phyloP scores from a whole-genome alignment of 495 filamentous ascomycete genomes.

The Clohesyomyces aquaticus region DNA sequence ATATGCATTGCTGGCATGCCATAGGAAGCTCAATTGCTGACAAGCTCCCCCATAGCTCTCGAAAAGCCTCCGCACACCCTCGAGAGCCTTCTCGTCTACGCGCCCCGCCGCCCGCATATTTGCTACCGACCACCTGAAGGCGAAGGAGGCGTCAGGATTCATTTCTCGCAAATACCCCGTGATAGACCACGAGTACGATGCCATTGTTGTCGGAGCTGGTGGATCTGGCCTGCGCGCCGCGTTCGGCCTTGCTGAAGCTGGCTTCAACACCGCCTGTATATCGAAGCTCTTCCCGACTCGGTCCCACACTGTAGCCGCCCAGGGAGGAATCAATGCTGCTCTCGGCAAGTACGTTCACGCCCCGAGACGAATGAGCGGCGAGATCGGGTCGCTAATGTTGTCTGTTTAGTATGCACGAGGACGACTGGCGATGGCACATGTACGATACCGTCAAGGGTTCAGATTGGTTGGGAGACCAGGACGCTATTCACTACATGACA shows the following conservation, averaged over 20 bases:
- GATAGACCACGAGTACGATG: constrained; percentile 73
- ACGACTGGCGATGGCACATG: constrained; percentile 99
- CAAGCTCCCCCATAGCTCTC: constrained; percentile 27
- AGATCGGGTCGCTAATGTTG: constrained; percentile 4
- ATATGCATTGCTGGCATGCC: neutral
- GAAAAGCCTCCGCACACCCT: constrained; percentile 34
- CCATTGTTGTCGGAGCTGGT: constrained; percentile 92
- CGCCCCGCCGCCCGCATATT: constrained; percentile 80
- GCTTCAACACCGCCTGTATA: constrained; percentile 98
- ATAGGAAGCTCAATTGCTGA: constrained; percentile 31
- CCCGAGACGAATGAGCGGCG: neutral
- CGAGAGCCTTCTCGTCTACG: constrained; percentile 73
- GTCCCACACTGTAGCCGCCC: constrained; percentile 93
- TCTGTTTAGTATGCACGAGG: constrained; percentile 67
- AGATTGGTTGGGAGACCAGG: constrained; percentile 98
- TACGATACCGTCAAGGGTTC: constrained; percentile 99
- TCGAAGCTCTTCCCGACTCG: constrained; percentile 97
- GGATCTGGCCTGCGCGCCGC: constrained; percentile 93
- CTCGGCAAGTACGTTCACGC: constrained; percentile 73
- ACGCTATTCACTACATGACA: constrained; percentile 99
- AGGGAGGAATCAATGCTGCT: constrained; percentile 93
- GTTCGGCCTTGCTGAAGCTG: constrained; percentile 94
- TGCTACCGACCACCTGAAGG: constrained; percentile 79
- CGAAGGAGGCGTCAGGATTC: constrained; percentile 85
- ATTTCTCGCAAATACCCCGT: constrained; percentile 87